Evolutionary conservation across 2,329 filamentous ascomycete species (phyloP), one percentile per base, ranked within the genome.

Genomic region (Samsoniella hepiali): DNA sequence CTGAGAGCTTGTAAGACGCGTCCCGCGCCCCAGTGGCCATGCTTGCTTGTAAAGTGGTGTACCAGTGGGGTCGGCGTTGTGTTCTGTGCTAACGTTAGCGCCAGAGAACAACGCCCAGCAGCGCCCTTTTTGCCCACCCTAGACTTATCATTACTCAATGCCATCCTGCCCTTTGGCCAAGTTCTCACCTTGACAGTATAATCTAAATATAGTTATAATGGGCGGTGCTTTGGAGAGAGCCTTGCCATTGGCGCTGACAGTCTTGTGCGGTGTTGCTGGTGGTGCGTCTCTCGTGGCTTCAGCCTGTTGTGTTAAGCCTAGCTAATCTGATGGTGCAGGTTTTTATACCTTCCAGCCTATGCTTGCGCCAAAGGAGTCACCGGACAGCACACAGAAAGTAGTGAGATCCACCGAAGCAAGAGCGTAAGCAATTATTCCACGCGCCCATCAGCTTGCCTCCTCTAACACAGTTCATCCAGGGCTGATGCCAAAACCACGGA

Each of bases 311-410:
- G 49, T 31, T 31, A 45, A 38, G 49, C 38, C 38, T 47, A 13
- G 27, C 62, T 60, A 31, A 63, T 9, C n/a, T 34, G 3, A 29
- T 40, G 13, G 6, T 6, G 17, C 59, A 77, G 75, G 75, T 47
- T 71, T 71, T 34, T 77, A 77, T 64, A 77, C 75, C 2, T 77
- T 77, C 54, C 70, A 74, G 44, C 75, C 75, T 29, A 68, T 73
- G 32, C 67, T 77, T 59, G 71, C 70, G 2, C 69, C 69, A 5
- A 56, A 60, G 31, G 56, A 63, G 6, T 11, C 38, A 7, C n/a
- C 13, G n/a, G n/a, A 40, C 9, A 27, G 3, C 40, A 13, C 8
- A 27, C 15, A 31, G 5, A n/a, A 7, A 9, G 22, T 7, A 32
- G 17, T 29, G 27, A 36, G 36, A 13, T 0, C 22, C 22, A 5